phyloP scores from a whole-genome alignment of 495 filamentous ascomycete species.

The Aspergillus sclerotioniger region DNA sequence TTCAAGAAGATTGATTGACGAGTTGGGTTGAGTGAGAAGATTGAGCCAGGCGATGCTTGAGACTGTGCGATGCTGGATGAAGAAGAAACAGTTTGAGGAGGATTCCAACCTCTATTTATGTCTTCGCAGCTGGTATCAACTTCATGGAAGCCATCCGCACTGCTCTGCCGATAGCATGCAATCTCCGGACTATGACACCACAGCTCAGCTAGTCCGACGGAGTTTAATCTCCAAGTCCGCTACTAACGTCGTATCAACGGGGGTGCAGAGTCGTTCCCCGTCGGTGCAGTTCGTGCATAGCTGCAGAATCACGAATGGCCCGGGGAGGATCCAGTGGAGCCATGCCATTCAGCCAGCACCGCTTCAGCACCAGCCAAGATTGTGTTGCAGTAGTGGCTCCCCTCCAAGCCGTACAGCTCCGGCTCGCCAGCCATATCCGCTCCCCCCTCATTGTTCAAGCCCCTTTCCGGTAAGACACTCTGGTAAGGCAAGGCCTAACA shows the following conservation, averaged over 20 bases:
- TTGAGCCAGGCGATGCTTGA: slow-evolving; percentile 4
- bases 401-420: neutral
- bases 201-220: neutral
- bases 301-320: neutral
- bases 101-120: neutral
- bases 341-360: too few species aligned
- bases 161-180: neutral
- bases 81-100: neutral
- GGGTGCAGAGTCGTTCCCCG: slow-evolving; percentile 1
- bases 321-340: too few species aligned
- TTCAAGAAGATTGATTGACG: neutral
- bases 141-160: neutral
- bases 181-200: slow-evolving; percentile 1
- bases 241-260: neutral
- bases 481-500: neutral
- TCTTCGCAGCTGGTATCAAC: neutral
- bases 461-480: neutral
- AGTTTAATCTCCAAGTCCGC: neutral
- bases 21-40: neutral
- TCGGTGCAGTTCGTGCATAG: neutral
- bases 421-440: neutral
- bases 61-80: slow-evolving; percentile 6
- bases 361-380: slow-evolving; percentile 3
- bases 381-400: neutral
- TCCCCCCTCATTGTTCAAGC: neutral